Conservation (phyloP, 1,284 basidiomycete species). For the Rhodotorula mucilaginosa region DNA sequence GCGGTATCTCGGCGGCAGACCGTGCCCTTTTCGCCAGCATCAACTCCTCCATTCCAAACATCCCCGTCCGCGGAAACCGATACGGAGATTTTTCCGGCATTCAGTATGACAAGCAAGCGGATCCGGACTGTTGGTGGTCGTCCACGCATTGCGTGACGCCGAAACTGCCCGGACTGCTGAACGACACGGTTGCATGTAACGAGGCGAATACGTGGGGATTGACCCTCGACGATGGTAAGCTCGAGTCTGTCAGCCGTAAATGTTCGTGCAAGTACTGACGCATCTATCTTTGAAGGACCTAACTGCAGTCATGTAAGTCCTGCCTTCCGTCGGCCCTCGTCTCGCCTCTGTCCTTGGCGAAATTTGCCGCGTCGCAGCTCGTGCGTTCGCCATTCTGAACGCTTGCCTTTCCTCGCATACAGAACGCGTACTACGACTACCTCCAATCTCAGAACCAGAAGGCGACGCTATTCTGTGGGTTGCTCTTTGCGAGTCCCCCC, state of each 20-base stretch:
- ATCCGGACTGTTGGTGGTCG: slow-evolving; percentile 48
- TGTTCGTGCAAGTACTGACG: no score
- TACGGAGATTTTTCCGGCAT: slow-evolving; percentile 29
- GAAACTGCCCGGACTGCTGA: slow-evolving; percentile 40
- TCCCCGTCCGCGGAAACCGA: slow-evolving; percentile 33
- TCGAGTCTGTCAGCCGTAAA: neutral
- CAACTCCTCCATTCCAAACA: slow-evolving; percentile 34
- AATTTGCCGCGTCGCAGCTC: no score
- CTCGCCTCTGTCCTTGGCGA: no score
- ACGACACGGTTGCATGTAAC: slow-evolving; percentile 51
- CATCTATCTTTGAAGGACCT: slow-evolving; percentile 20
- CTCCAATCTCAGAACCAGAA: slow-evolving; percentile 53
- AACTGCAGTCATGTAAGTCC: slow-evolving; percentile 41
- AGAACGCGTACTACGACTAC: slow-evolving; percentile 53
- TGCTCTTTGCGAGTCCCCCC: neutral
- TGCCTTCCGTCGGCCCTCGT: neutral
- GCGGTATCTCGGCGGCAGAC: slow-evolving; percentile 14
- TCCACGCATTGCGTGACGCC: slow-evolving; percentile 44
- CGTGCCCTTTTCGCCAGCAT: slow-evolving; percentile 29
- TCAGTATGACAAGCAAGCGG: slow-evolving; percentile 6
- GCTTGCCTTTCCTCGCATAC: neutral
- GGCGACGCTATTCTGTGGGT: slow-evolving; percentile 51
- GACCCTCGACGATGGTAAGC: slow-evolving; percentile 55
- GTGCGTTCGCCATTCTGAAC: no score
- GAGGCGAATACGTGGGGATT: slow-evolving; percentile 56